Conservation (phyloP, 371 early-diverging fungal genomes). For the Choanephora cucurbitarum region DNA sequence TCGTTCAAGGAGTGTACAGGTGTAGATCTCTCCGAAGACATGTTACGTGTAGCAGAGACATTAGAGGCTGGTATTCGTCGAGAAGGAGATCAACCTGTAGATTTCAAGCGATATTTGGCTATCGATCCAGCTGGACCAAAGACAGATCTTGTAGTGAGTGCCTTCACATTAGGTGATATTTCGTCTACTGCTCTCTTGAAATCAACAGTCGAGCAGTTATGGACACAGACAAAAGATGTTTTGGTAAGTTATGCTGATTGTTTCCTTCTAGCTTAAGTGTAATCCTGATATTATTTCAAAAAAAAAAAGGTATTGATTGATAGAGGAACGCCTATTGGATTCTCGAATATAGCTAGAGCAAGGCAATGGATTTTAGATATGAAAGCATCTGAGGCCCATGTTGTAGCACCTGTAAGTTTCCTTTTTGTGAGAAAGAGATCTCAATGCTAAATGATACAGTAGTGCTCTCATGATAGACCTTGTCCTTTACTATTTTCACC, state of each 20-base stretch:
- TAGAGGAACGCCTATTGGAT: conserved; percentile 84
- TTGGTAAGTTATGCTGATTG: too few relatives aligned
- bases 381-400: conserved; percentile 46
- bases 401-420: conserved; percentile 10
- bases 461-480: conserved; percentile 76
- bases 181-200: conserved; percentile 64
- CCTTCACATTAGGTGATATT: conserved; percentile 78
- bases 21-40: conserved; percentile 80
- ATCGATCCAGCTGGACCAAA: conserved; percentile 51
- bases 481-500: conserved; percentile 68
- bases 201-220: conserved; percentile 70
- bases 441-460: conserved; percentile 3
- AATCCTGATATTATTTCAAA: too few relatives aligned
- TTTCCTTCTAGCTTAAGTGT: too few relatives aligned
- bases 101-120: conserved; percentile 67
- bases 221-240: conserved; percentile 77
- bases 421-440: too few relatives aligned
- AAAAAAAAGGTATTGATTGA: conserved; percentile 70
- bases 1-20: conserved; percentile 58
- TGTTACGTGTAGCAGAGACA: conserved; percentile 72
- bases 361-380: conserved; percentile 67
- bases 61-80: conserved; percentile 23
- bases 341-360: conserved; percentile 69
- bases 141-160: conserved; percentile 74
- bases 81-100: conserved; percentile 28